phyloP scores from a whole-genome alignment of 441 rosid genomes.

The Biscutella auriculata region DNA sequence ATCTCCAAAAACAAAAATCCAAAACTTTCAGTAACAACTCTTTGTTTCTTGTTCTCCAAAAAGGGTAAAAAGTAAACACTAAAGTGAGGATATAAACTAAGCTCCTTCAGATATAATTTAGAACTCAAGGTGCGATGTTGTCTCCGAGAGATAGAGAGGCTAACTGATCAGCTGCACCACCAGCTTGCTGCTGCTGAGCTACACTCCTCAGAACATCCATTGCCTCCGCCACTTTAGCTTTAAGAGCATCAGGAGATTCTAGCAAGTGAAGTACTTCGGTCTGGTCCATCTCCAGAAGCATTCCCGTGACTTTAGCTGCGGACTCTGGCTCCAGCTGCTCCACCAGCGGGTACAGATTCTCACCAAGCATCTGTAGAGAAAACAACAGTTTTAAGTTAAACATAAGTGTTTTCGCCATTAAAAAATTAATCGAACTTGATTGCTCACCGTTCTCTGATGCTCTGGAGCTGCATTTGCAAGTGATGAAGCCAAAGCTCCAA shows the following conservation, averaged over 20 bases:
- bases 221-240: conserved; percentile 61
- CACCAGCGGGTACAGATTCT: conserved; percentile 53
- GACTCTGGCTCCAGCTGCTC: conserved; percentile 52
- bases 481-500: conserved; percentile 38
- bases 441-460: conserved; percentile 41
- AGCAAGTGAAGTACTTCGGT: conserved; percentile 63
- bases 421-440: too few species aligned
- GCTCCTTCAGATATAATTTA: neutral
- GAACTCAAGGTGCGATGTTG: conserved; percentile 35
- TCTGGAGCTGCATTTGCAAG: conserved; percentile 57
- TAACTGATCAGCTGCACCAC: conserved; percentile 37
- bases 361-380: conserved; percentile 51
- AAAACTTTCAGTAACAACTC: conserved; percentile 16
- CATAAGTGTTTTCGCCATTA: neutral
- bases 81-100: conserved; percentile 1
- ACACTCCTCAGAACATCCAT: conserved; percentile 57
- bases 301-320: conserved; percentile 64
- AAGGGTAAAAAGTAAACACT: conserved; percentile 2
- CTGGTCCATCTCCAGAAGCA: conserved; percentile 72
- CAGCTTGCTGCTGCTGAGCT: conserved; percentile 38
- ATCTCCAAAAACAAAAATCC: conserved; percentile 7
- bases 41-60: conserved; percentile 7
- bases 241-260: conserved; percentile 54
- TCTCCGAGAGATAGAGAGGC: conserved; percentile 45
- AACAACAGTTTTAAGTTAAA: neutral